A percentile compares a stretch with the other conserved stretches of the same genome.
Conservation (phyloP, 805 yeast species). For the Ogataea nonfermentans region DNA sequence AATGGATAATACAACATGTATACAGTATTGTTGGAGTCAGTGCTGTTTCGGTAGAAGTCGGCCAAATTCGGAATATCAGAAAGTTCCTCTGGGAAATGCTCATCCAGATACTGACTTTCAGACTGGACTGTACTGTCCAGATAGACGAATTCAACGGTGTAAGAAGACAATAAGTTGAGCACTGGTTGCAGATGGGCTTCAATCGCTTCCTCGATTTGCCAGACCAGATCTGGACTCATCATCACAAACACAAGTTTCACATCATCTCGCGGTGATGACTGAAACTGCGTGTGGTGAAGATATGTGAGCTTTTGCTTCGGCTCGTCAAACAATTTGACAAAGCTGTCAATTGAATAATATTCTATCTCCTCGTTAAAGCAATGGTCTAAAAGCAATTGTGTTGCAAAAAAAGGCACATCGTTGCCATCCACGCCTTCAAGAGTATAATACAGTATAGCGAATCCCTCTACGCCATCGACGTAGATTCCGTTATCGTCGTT, state of each 20-base stretch:
- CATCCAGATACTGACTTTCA: slow-evolving; percentile 12
- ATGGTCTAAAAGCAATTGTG: slow-evolving; percentile 39
- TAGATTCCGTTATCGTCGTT: slow-evolving; percentile 28
- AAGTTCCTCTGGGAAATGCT: slow-evolving; percentile 24
- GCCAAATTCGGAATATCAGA: slow-evolving; percentile 25
- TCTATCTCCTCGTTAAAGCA: slow-evolving; percentile 30
- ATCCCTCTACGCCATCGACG: slow-evolving; percentile 26
- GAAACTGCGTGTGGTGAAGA: slow-evolving; percentile 13
- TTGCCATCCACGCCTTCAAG: slow-evolving; percentile 41
- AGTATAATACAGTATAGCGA: slow-evolving; percentile 35
- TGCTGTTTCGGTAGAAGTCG: slow-evolving; percentile 15
- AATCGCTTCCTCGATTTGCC: slow-evolving; percentile 25
- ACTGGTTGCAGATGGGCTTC: slow-evolving; percentile 13
- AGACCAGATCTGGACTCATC: slow-evolving; percentile 12
- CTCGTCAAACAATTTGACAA: slow-evolving; percentile 14
- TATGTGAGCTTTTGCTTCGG: slow-evolving; percentile 6
- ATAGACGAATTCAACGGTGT: slow-evolving; percentile 9
- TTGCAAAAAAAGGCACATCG: slow-evolving; percentile 49
- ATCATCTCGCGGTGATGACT: neutral
- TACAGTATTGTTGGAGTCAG: slow-evolving; percentile 4
- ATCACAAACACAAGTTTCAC: slow-evolving; percentile 13
- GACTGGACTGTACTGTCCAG: slow-evolving; percentile 1
- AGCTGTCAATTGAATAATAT: slow-evolving; percentile 23
- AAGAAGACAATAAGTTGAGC: slow-evolving; percentile 8
- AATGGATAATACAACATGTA: slow-evolving; percentile 28